These are phyloP conservation scores for Dendrobium chrysotoxum DNA, from an alignment of 106 monocot species.

Conservation along the genomic window DNA sequence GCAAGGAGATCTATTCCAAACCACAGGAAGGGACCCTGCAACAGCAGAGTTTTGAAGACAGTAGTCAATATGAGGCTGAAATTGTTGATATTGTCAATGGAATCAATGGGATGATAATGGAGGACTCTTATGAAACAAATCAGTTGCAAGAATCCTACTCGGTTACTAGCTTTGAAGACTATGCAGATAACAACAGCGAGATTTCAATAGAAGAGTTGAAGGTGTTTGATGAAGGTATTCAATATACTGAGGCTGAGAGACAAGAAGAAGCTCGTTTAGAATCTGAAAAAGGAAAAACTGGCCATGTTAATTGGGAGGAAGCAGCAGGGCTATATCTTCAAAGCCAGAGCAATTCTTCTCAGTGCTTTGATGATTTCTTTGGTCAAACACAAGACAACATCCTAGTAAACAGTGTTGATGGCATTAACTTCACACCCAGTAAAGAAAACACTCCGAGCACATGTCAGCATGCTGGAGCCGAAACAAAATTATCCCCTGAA, in stretches of 20 bases:
- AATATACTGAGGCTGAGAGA: constrained; percentile 7
- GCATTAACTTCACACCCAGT: too few relatives aligned
- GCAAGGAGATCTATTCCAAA: background rate
- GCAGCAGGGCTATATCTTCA: background rate
- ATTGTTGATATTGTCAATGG: background rate
- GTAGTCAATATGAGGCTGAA: background rate
- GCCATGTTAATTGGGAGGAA: background rate
- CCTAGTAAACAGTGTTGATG: too few relatives aligned
- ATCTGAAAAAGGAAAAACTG: background rate
- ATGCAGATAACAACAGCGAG: constrained; percentile 21
- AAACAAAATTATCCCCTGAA: background rate
- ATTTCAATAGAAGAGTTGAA: constrained; percentile 16
- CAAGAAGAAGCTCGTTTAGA: background rate
- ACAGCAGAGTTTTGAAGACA: background rate
- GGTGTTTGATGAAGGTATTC: background rate
- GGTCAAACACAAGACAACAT: background rate
- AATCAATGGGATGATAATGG: constrained; percentile 36
- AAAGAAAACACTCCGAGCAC: background rate
- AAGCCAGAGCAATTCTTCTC: background rate
- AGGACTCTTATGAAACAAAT: constrained; percentile 28
- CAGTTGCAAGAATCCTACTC: constrained; percentile 10
- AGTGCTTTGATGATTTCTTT: background rate
- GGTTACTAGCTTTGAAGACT: constrained; percentile 11
- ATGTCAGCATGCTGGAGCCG: background rate
- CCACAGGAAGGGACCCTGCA: background rate